Evolutionary conservation across 345 rosid genomes (phyloP), one percentile per base, ranked within the genome.

Genomic region (Schrenkiella parvula): DNA sequence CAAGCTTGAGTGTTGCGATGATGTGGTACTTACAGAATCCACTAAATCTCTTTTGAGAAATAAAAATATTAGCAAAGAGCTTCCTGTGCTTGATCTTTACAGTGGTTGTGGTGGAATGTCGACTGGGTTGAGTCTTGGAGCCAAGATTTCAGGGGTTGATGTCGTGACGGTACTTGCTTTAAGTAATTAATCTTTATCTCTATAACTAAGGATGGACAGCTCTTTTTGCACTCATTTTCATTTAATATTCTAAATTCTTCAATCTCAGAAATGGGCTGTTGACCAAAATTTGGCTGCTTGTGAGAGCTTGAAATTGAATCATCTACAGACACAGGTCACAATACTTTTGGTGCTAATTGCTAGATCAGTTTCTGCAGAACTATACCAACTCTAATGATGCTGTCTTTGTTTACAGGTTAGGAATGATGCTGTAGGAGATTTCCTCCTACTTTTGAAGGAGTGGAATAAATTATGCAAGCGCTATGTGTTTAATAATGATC

Each of bases 101-200:
- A 83, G 90, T 75, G 98, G 98, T 29, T 90, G 98, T 82, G 97
- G 98, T 75, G 98, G 98, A 83, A 90, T 93, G 98, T 90, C 98
- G 35, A 90, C 91, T 57, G 97, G 98, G 64, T 78, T 93, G 66
- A 78, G 84, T 79, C 90, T 93, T n/a, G 98, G 98, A 59, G 88
- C 92, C 81, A 89, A 85, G 83, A 75, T 82, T 66, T 85, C 89
- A 68, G 66, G 81, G 70, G 60, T 82, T 80, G 73, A 84, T 85
- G 84, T 93, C 66, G 84, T 89, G 68, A 86, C 87, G 91, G 97
- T 93, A 93, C 63, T 70, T 67, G 68, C 66, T 66, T 72, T 71
- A 52, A 65, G 82, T 73, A 62, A 64, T 61, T 37, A 44, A 56
- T 37, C 64, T 53, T 68, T 42, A 0, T 62, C 71, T 70, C 70